These are phyloP conservation scores for Alternaria panax DNA, from an alignment of 2,329 filamentous ascomycete genomes.

Conservation along the genomic window DNA sequence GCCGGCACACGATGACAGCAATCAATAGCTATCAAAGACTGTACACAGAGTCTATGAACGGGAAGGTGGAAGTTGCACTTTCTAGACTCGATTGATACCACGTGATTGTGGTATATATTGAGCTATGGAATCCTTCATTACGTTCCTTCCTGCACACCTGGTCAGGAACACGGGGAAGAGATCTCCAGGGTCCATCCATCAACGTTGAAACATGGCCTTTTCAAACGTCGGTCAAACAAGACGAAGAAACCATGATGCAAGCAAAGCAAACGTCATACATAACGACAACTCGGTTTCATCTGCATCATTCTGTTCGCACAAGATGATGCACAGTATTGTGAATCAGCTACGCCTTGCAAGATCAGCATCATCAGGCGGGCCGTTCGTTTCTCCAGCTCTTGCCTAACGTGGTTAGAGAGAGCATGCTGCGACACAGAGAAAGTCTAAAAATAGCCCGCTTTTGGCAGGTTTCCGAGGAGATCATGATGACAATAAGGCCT, in stretches of 20 bases:
- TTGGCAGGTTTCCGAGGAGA: too few relatives aligned
- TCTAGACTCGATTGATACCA: not conserved
- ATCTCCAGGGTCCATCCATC: slow-evolving; percentile 3
- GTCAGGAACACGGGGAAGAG: slow-evolving; percentile 6
- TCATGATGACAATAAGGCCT: not conserved
- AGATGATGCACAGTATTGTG: not conserved
- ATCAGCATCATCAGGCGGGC: slow-evolving; percentile 8
- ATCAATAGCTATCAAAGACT: not conserved
- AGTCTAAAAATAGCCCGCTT: slow-evolving; percentile 8
- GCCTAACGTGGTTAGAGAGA: not conserved
- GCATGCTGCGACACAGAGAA: not conserved
- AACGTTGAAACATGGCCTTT: not conserved
- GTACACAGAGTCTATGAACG: not conserved
- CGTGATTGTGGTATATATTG: not conserved
- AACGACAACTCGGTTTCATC: not conserved
- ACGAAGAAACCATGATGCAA: not conserved
- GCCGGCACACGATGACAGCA: not conserved
- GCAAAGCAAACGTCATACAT: slow-evolving; percentile 1
- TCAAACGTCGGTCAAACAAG: slow-evolving; percentile 1
- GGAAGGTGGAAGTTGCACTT: not conserved
- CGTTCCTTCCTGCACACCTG: not conserved
- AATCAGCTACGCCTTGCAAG: not conserved
- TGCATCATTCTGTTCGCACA: not conserved
- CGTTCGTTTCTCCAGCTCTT: slow-evolving; percentile 10
- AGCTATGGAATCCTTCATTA: not conserved